Percentiles rank a stretch among this genome's conserved stretches.
These are phyloP conservation scores for Papilionanthe hybrid DNA, from an alignment of 116 monocot species.

Conservation along the genomic window DNA sequence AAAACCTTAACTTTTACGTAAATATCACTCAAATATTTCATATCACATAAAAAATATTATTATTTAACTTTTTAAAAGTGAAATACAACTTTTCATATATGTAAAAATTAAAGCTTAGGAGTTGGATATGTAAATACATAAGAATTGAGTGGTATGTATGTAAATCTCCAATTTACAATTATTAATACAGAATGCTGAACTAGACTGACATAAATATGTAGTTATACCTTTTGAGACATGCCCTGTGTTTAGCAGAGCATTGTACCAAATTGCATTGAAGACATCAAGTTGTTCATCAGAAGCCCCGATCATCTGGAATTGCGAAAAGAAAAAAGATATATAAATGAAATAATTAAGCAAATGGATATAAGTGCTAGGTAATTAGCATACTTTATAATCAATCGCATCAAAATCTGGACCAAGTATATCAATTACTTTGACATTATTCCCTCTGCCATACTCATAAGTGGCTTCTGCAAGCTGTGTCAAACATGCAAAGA, in stretches of 20 bases:
- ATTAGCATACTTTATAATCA: conserved; percentile 51
- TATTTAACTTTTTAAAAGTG: no score
- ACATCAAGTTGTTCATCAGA: conserved; percentile 94
- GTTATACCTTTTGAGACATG: conserved; percentile 42
- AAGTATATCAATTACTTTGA: conserved; percentile 54
- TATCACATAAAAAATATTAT: no score
- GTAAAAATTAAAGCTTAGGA: no score
- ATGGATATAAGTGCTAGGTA: neutral
- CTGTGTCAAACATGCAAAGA: conserved; percentile 7
- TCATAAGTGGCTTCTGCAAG: conserved; percentile 82
- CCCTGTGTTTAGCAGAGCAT: conserved; percentile 43
- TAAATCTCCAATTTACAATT: no score
- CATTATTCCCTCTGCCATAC: conserved; percentile 60
- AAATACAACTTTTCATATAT: no score
- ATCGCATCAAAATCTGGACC: conserved; percentile 76
- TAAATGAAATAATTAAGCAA: neutral
- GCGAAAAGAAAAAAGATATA: neutral
- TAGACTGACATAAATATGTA: neutral
- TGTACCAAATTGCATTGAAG: conserved; percentile 83
- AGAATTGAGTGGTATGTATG: no score
- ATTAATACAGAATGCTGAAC: neutral
- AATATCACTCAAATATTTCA: no score
- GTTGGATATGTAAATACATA: no score
- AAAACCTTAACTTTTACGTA: no score
- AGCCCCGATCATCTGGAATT: conserved; percentile 68